Conservation (phyloP, 208 protist genomes). For the Trypanosoma platydactyli region DNA sequence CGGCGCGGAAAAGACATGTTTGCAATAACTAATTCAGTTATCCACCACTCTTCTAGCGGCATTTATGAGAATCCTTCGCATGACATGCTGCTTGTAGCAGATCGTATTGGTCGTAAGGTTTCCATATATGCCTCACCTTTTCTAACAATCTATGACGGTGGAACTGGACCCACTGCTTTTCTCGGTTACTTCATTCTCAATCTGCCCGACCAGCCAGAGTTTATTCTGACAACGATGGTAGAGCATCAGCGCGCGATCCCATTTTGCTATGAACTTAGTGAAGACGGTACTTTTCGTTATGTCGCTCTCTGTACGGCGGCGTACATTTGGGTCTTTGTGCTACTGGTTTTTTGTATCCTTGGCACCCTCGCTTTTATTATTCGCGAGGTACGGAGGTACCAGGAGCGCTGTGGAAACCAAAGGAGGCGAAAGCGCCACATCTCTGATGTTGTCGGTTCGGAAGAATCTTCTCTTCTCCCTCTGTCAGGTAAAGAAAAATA, state of each 20-base stretch:
- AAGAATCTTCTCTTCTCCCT: slow-evolving; percentile 9
- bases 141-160: slow-evolving; percentile 34
- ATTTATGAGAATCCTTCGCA: slow-evolving; percentile 83
- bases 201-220: slow-evolving; percentile 86
- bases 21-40: slow-evolving; percentile 42
- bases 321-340: slow-evolving; percentile 60
- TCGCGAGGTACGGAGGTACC: slow-evolving; percentile 4
- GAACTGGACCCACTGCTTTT: slow-evolving; percentile 46
- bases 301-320: slow-evolving; percentile 78
- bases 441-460: neutral
- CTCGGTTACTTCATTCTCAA: slow-evolving; percentile 69
- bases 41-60: slow-evolving; percentile 68
- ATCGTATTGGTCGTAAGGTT: slow-evolving; percentile 75
- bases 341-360: slow-evolving; percentile 37
- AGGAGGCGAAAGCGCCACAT: neutral
- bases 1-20: slow-evolving; percentile 33
- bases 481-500: neutral
- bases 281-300: slow-evolving; percentile 70
- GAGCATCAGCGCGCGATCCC: slow-evolving; percentile 81
- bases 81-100: slow-evolving; percentile 72
- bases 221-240: slow-evolving; percentile 67
- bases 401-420: neutral
- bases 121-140: slow-evolving; percentile 74
- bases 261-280: slow-evolving; percentile 84
- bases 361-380: slow-evolving; percentile 20